Percentiles rank a stretch among this genome's conserved stretches.
Evolutionary conservation across 805 yeast species (phyloP).

Genomic region (Yarrowia sp.): DNA sequence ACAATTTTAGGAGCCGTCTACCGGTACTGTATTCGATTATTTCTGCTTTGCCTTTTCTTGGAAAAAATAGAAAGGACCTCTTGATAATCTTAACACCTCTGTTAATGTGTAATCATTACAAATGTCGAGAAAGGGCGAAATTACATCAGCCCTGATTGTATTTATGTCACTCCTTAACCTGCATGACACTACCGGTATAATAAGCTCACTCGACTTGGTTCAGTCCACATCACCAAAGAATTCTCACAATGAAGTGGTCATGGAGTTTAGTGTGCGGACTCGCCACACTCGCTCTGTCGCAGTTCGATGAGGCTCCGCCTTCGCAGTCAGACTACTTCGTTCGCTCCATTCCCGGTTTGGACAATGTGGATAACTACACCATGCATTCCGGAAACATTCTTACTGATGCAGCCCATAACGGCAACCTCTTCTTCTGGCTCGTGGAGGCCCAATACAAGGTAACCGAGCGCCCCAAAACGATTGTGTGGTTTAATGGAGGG

Average conservation of each 20-base stretch:
- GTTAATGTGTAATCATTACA: no score
- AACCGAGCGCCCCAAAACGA: conserved; percentile 53
- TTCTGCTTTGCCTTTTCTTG: no score
- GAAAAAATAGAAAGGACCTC: no score
- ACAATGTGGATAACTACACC: conserved; percentile 33
- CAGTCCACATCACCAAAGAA: not conserved
- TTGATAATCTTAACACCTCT: no score
- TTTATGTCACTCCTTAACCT: no score
- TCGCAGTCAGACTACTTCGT: conserved; percentile 32
- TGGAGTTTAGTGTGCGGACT: conserved; percentile 17
- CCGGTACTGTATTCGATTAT: no score
- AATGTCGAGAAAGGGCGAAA: no score
- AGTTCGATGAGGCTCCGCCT: conserved; percentile 15
- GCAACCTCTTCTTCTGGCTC: conserved; percentile 81
- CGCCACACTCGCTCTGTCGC: conserved; percentile 9
- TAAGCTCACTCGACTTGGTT: conserved; percentile 2
- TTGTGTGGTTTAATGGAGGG: conserved; percentile 96
- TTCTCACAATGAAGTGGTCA: not conserved
- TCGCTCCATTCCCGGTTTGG: conserved; percentile 21
- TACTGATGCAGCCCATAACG: conserved; percentile 59
- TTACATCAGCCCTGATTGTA: no score
- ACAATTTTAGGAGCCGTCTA: no score
- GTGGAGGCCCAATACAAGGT: conserved; percentile 52
- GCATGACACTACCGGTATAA: not conserved
- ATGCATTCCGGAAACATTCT: conserved; percentile 62